Evolutionary conservation across 1,139 yeast species (phyloP).

Genomic region (Hyphopichia buzzinii): DNA sequence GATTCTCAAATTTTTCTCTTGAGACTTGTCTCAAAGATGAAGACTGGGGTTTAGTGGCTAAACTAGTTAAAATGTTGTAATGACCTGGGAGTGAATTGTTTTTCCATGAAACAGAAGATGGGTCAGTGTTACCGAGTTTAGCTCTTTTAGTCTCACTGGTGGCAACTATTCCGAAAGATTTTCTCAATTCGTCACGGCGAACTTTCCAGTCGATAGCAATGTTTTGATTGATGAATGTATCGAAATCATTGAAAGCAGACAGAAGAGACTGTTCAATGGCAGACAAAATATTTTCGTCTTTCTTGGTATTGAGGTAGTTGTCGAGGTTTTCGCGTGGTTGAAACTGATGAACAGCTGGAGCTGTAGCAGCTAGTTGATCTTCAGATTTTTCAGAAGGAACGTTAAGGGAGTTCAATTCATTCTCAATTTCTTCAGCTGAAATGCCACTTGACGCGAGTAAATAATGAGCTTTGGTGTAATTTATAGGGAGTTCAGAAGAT

Average conservation of each 20-base stretch:
- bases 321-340: conserved; percentile 35
- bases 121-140: conserved; percentile 7
- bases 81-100: conserved; percentile 31
- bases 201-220: conserved; percentile 82
- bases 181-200: conserved; percentile 69
- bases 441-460: conserved; percentile 87
- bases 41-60: conserved; percentile 16
- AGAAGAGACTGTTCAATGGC: conserved; percentile 81
- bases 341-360: background rate
- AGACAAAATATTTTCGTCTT: conserved; percentile 78
- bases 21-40: conserved; percentile 31
- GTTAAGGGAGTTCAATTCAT: conserved; percentile 49
- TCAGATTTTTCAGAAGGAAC: conserved; percentile 15
- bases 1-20: conserved; percentile 65
- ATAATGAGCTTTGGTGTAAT: conserved; percentile 86
- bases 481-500: conserved; percentile 28
- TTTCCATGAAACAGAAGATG: conserved; percentile 35
- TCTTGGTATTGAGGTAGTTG: conserved; percentile 59
- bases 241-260: conserved; percentile 81
- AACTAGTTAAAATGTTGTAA: conserved; percentile 36
- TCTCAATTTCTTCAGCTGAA: conserved; percentile 82
- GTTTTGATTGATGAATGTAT: conserved; percentile 67
- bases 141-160: conserved; percentile 20
- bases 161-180: conserved; percentile 54
- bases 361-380: background rate